Base-by-base conservation (phyloP, 176 grass and related monocot species). In the Aegilops sharonensis region DNA sequence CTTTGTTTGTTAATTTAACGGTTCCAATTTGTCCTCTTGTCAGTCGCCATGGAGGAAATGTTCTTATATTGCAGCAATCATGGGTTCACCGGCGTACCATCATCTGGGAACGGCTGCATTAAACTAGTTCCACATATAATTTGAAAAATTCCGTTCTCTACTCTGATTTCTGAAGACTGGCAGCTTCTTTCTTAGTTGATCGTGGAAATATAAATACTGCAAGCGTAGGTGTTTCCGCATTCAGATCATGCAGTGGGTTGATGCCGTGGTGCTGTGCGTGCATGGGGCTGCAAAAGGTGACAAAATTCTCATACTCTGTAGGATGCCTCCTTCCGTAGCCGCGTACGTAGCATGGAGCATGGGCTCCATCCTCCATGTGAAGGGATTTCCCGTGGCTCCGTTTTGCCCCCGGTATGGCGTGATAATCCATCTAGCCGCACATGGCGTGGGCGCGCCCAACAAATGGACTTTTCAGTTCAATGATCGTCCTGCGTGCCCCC, bases 321-420 rank as follows among this genome's bases (percentile, higher is more conserved):
- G 2, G 65, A 79, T 65, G 45, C n/a, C 64, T 77, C 43, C 60
- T 80, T 68, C 68, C 68, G 81, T 87, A 80, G 89, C 47, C 62
- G 75, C 47, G 68, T 47, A 72, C 68, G 0, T 36, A 13, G 56
- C 39, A 52, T 75, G 56, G 56, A 83, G 67, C 65, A 82, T 77
- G 70, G 78, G 43, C 30, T 31, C 78, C 78, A 57, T 77, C 34
- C 30, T 31, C 78, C 78, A 57, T 77, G 59, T 65, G 35, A 21
- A 64, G 6, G 61, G 68, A 68, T 59, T 73, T 84, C 50, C 63
- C 57, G 72, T 43, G 52, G 39, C 71, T 83, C 70, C 80, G 6
- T 86, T 82, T 79, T 90, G 80, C 59, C 29, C 59, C 25, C 85
- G 45, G 80, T 61, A 91, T 91, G 89, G 85, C 76, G 72, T 25